Percentiles rank a stretch among this genome's conserved stretches.
These are phyloP conservation scores for Phytomonas francai DNA, from an alignment of 208 protist species.

Conservation along the genomic window DNA sequence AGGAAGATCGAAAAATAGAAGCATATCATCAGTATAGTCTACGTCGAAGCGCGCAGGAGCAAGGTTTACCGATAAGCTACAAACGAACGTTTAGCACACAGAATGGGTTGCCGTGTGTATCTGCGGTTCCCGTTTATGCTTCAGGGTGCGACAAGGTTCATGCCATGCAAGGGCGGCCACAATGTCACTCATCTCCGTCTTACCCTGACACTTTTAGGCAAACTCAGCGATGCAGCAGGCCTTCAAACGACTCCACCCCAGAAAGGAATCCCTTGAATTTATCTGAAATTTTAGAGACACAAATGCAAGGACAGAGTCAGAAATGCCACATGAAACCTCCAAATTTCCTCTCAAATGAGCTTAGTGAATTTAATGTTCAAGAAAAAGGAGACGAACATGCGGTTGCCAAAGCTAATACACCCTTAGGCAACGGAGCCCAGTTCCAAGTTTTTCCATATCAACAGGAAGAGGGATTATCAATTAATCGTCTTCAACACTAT, in stretches of 20 bases:
- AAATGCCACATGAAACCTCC: not conserved
- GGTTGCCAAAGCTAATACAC: not conserved
- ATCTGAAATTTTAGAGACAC: not conserved
- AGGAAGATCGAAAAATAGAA: slow-evolving; percentile 13
- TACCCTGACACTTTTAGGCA: not conserved
- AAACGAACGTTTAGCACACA: not conserved
- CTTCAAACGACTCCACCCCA: not conserved
- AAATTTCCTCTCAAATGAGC: not conserved
- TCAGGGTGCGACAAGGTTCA: not conserved
- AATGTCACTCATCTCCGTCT: not conserved
- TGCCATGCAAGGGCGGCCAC: not conserved
- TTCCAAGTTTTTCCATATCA: not conserved
- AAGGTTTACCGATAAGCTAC: not conserved
- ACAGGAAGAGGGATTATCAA: not conserved
- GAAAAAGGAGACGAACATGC: not conserved
- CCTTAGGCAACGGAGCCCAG: not conserved
- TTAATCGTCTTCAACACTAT: not conserved
- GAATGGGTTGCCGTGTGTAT: not conserved
- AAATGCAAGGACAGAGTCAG: not conserved
- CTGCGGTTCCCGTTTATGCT: not conserved
- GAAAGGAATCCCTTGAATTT: not conserved
- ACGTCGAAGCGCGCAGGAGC: not conserved
- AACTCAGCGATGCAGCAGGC: not conserved
- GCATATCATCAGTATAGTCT: not conserved
- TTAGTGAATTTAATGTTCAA: not conserved